Evolutionary conservation across 2,329 filamentous ascomycete genomes (phyloP).

Genomic region (Fusarium fujikuroi): DNA sequence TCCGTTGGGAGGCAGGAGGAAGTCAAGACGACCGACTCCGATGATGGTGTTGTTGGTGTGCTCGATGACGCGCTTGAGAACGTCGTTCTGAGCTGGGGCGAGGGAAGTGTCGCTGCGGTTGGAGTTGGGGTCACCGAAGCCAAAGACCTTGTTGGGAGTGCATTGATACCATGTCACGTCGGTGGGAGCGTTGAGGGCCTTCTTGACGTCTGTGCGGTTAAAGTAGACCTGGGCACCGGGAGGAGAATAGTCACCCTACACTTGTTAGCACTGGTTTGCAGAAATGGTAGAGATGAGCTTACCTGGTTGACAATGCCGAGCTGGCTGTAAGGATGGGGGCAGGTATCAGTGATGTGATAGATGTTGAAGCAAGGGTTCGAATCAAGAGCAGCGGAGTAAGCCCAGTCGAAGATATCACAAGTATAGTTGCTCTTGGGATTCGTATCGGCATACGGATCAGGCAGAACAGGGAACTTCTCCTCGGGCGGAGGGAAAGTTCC

Average conservation of each 20-base stretch:
- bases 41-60: conserved; percentile 49
- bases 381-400: conserved; percentile 62
- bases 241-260: conserved; percentile 68
- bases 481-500: conserved; percentile 74
- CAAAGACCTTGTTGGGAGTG: conserved; percentile 43
- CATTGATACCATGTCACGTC: conserved; percentile 45
- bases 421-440: conserved; percentile 48
- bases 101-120: conserved; percentile 31
- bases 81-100: conserved; percentile 31
- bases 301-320: conserved; percentile 72
- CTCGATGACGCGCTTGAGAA: conserved; percentile 46
- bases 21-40: conserved; percentile 60
- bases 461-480: conserved; percentile 63
- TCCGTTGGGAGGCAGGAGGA: conserved; percentile 74
- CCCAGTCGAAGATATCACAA: conserved; percentile 69
- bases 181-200: conserved; percentile 71
- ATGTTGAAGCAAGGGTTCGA: conserved; percentile 84
- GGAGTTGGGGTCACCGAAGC: conserved; percentile 32
- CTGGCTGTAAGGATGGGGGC: conserved; percentile 75
- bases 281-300: accelerated
- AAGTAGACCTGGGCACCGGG: conserved; percentile 73
- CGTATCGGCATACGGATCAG: conserved; percentile 47
- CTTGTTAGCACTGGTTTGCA: accelerated
- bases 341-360: conserved; percentile 78
- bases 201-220: conserved; percentile 75